Evolutionary conservation across 2,329 filamentous ascomycete genomes (phyloP), one percentile per base, ranked within the genome.

Genomic region (Aspergillus pseudoterreus): DNA sequence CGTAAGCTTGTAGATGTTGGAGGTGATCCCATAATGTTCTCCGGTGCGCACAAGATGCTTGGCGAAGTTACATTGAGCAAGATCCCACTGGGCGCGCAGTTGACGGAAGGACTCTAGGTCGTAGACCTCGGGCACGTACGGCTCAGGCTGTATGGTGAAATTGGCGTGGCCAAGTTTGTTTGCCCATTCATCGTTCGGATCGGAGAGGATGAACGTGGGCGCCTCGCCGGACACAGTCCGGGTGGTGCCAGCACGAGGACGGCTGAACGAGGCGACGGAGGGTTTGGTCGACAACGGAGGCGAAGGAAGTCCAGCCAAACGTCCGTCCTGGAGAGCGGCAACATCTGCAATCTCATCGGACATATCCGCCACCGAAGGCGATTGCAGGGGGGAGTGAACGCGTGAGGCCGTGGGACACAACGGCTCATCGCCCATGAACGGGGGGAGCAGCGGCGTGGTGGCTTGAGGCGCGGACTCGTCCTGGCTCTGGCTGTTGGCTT

Each of bases 11-110:
- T 92, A 96, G 50, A 89, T 94, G 68, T 90, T 94, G 49, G 91
- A 96, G 0, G 90, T 96, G 32, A 86, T 79, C 14, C 92, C 91
- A 61, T 95, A 95, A 71, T 96, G 90, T 71, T 96, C 92, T 50
- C 88, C 87, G 0, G 89, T 94, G 52, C 90, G 87, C 10, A 90
- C 87, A 17, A 95, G 82, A 64, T 96, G 92, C 69, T 92, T 92
- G 59, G 88, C 88, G 73, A 92, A 96, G 68, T 95, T 94, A 68
- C 83, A 82, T 45, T 90, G 83, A 24, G 92, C 92, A 32, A 82
- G 74, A 61, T 92, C 86, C 91, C 92, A 96, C 63, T 95, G 87
- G 6, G 82, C 78, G 47, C 87, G 84, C 46, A 96, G 78, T 63
- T 84, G 80, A 32, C 80, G 80, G 63, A 84, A 83, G 3, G 78